phyloP scores from a whole-genome alignment of 1,284 basidiomycete species.

The Uromyces viciae-fabae region DNA sequence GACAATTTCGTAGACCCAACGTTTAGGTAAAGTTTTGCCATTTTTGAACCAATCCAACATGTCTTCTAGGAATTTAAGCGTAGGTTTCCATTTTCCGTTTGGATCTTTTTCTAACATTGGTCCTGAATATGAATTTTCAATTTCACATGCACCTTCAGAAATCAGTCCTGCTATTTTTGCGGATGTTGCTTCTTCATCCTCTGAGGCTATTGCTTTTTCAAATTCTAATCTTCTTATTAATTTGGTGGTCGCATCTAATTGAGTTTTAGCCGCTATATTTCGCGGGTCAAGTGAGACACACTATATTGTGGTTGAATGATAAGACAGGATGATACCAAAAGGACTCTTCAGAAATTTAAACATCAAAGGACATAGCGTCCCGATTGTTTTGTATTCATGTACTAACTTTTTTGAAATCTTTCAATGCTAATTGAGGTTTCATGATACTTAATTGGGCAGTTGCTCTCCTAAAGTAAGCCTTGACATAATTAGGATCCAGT shows the following conservation, averaged over 20 bases:
- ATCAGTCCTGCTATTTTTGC: slow-evolving; percentile 72
- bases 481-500: slow-evolving; percentile 83
- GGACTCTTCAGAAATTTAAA: not conserved
- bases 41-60: slow-evolving; percentile 93
- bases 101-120: slow-evolving; percentile 60
- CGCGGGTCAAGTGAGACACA: slow-evolving; percentile 80
- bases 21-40: slow-evolving; percentile 76
- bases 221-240: slow-evolving; percentile 63
- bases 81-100: slow-evolving; percentile 64
- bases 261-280: slow-evolving; percentile 73
- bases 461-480: slow-evolving; percentile 81
- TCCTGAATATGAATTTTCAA: slow-evolving; percentile 67
- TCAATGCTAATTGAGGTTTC: slow-evolving; percentile 74
- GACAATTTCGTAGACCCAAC: slow-evolving; percentile 93
- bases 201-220: slow-evolving; percentile 71
- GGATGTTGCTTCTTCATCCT: slow-evolving; percentile 74
- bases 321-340: not conserved
- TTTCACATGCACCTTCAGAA: slow-evolving; percentile 64
- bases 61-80: slow-evolving; percentile 70
- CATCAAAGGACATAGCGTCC: not conserved
- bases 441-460: slow-evolving; percentile 86
- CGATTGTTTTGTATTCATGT: not conserved
- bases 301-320: slow-evolving; percentile 19
- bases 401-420: slow-evolving; percentile 72
- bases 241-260: slow-evolving; percentile 84